Evolutionary conservation across 2,329 filamentous ascomycete species (phyloP).

Genomic region (Clarireedia sp.): DNA sequence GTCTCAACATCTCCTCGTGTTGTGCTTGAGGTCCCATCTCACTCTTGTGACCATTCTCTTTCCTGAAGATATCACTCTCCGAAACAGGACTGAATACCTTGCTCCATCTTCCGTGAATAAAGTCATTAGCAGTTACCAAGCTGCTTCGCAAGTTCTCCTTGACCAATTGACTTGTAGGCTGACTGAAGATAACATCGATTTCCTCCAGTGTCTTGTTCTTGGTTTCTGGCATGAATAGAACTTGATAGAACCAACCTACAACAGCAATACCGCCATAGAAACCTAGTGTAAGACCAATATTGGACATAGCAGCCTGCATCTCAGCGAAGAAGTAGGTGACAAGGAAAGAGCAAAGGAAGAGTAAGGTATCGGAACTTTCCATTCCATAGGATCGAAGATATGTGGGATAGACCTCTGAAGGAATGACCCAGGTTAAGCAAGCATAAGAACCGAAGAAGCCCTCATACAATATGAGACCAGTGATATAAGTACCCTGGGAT

Average conservation of each 20-base stretch:
- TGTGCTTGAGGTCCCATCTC: slow-evolving; percentile 9
- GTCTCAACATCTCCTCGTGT: slow-evolving; percentile 17
- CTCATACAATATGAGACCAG: slow-evolving; percentile 61
- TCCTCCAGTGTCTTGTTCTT: slow-evolving; percentile 61
- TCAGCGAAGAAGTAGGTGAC: slow-evolving; percentile 68
- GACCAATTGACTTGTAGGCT: slow-evolving; percentile 55
- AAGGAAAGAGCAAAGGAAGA: slow-evolving; percentile 65
- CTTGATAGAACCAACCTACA: slow-evolving; percentile 62
- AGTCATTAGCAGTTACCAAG: slow-evolving; percentile 23
- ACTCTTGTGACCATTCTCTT: slow-evolving; percentile 23
- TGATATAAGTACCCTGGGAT: slow-evolving; percentile 54
- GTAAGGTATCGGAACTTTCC: slow-evolving; percentile 58
- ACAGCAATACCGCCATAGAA: slow-evolving; percentile 70
- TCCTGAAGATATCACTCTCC: slow-evolving; percentile 25
- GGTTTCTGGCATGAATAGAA: slow-evolving; percentile 70
- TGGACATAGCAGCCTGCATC: slow-evolving; percentile 62
- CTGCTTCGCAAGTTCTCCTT: slow-evolving; percentile 44
- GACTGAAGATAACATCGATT: slow-evolving; percentile 59
- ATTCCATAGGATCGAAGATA: slow-evolving; percentile 68
- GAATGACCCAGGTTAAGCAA: slow-evolving; percentile 57
- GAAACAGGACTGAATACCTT: slow-evolving; percentile 25
- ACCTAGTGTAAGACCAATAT: slow-evolving; percentile 57
- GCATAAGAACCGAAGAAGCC: slow-evolving; percentile 60
- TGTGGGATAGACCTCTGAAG: slow-evolving; percentile 63
- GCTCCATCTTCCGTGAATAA: slow-evolving; percentile 22